Percentiles rank a stretch among this genome's conserved stretches.
Conservation (phyloP, 495 filamentous ascomycete species). For the Aspergillus incahuasiensis region DNA sequence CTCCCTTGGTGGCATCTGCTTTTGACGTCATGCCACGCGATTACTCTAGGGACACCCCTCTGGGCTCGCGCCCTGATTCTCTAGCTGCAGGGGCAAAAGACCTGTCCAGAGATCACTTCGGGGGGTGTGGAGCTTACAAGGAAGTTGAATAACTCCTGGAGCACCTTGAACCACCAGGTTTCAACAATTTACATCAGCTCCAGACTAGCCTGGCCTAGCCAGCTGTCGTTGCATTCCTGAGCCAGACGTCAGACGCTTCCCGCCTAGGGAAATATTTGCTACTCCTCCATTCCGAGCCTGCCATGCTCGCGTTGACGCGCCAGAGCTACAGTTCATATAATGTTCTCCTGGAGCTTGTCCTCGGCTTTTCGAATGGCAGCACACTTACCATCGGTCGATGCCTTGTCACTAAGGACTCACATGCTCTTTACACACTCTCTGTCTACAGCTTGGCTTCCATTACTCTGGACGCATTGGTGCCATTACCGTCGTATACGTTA, state of each 20-base stretch:
- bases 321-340: neutral
- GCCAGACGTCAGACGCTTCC: constrained; percentile 2
- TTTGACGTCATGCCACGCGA: constrained; percentile 8
- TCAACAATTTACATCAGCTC: too few species aligned
- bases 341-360: constrained; percentile 1
- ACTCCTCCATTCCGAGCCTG: constrained; percentile 18
- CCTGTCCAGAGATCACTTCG: neutral
- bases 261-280: constrained; percentile 5
- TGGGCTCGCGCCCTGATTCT: neutral
- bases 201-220: too few species aligned
- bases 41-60: neutral
- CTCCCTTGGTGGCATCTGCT: neutral
- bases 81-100: neutral
- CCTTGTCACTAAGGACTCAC: neutral
- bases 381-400: neutral
- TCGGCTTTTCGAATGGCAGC: neutral
- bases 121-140: too few species aligned
- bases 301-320: constrained; percentile 19
- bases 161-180: too few species aligned
- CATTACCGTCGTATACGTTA: neutral
- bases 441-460: neutral
- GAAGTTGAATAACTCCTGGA: too few species aligned
- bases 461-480: too few species aligned
- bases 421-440: too few species aligned
- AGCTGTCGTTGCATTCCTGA: constrained; percentile 8